A percentile compares a stretch with the other conserved stretches of the same genome.
These are phyloP conservation scores for Ilyonectria destructans DNA, from an alignment of 2,329 filamentous ascomycete genomes.

Conservation along the genomic window DNA sequence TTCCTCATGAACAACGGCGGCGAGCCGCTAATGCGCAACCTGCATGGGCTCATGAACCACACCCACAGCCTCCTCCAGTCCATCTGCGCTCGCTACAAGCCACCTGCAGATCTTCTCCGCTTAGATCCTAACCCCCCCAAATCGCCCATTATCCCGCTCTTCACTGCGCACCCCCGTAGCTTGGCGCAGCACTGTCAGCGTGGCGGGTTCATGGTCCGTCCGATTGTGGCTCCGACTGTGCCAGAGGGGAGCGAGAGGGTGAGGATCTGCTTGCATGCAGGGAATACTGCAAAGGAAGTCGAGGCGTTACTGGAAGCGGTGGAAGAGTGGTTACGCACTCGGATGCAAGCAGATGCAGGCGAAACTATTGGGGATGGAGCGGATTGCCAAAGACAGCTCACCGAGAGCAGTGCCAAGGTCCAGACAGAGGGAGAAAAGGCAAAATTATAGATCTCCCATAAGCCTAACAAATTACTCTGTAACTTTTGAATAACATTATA, in stretches of 20 bases:
- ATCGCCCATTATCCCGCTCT: constrained; percentile 77
- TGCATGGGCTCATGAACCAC: constrained; percentile 54
- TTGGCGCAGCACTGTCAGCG: constrained; percentile 74
- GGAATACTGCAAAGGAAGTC: constrained; percentile 73
- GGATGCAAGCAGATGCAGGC: not conserved
- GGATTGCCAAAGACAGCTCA: not conserved
- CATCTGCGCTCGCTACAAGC: constrained; percentile 48
- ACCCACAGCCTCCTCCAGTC: constrained; percentile 64
- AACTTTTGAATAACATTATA: too few species aligned
- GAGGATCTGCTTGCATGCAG: constrained; percentile 78
- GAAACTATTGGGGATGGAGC: too few species aligned
- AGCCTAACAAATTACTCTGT: too few species aligned
- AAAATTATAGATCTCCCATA: not conserved
- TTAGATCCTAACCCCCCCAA: constrained; percentile 57
- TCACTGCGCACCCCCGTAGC: constrained; percentile 71
- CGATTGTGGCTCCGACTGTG: constrained; percentile 80
- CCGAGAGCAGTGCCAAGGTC: too few species aligned
- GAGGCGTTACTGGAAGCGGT: constrained; percentile 67
- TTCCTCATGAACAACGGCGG: constrained; percentile 69
- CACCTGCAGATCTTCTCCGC: constrained; percentile 51
- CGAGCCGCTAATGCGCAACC: constrained; percentile 52
- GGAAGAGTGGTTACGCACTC: constrained; percentile 59
- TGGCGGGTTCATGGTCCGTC: constrained; percentile 72
- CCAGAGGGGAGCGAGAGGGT: constrained; percentile 75
- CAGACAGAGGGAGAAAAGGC: not conserved